Conservation (phyloP, 306 rosid genomes). For the Rosa rugosa region DNA sequence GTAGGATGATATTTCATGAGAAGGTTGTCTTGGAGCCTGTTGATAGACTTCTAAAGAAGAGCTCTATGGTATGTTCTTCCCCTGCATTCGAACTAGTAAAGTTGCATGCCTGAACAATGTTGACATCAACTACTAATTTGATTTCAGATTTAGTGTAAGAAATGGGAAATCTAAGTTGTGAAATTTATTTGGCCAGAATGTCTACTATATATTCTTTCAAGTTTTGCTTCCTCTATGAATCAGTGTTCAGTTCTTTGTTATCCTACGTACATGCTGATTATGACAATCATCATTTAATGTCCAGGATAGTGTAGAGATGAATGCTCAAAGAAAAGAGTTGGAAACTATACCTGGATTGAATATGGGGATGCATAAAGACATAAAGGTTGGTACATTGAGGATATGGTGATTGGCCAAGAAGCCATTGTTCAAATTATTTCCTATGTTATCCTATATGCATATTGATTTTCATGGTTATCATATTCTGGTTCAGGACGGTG, state of each 20-base stretch:
- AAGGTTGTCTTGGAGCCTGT: slow-evolving; percentile 22
- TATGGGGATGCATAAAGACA: slow-evolving; percentile 44
- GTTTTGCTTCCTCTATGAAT: too few relatives aligned
- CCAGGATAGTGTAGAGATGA: slow-evolving; percentile 25
- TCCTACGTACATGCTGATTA: neutral
- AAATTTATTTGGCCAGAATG: neutral
- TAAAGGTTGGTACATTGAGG: slow-evolving; percentile 42
- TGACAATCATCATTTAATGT: slow-evolving; percentile 22
- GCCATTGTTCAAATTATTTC: slow-evolving; percentile 10
- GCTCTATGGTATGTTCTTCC: slow-evolving; percentile 44
- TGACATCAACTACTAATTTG: neutral
- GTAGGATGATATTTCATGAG: slow-evolving; percentile 1
- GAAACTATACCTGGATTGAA: slow-evolving; percentile 22
- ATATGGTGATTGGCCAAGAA: slow-evolving; percentile 6
- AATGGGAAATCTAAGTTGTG: neutral
- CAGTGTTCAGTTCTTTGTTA: neutral
- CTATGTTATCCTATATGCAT: neutral
- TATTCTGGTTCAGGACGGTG: neutral
- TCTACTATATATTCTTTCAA: neutral
- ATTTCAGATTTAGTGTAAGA: neutral
- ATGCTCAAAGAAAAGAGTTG: slow-evolving; percentile 21
- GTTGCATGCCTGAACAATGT: neutral
- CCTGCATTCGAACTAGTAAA: neutral
- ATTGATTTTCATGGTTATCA: neutral
- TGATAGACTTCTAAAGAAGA: slow-evolving; percentile 68